Conservation (phyloP, 1,284 basidiomycete genomes). For the Phenoliferia sp. region DNA sequence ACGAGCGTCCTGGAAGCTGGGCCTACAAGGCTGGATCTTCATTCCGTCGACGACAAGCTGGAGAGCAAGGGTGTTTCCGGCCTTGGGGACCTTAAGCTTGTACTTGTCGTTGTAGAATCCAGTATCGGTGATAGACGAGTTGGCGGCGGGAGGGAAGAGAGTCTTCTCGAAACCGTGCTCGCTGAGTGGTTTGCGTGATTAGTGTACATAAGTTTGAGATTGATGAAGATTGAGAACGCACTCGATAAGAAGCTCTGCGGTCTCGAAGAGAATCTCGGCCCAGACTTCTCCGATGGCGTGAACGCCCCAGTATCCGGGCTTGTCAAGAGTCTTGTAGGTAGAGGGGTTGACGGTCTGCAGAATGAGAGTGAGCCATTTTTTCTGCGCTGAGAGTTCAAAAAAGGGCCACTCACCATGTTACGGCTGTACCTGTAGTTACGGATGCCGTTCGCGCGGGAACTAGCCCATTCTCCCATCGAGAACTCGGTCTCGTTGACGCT, state of each 20-base stretch:
- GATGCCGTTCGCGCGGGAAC: slow-evolving; percentile 71
- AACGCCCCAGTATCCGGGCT: slow-evolving; percentile 70
- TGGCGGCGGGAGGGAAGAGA: slow-evolving; percentile 68
- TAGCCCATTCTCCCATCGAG: slow-evolving; percentile 90
- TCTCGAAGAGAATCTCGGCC: slow-evolving; percentile 88
- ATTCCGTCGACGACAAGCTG: slow-evolving; percentile 87
- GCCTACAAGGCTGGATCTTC: slow-evolving; percentile 91
- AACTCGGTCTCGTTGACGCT: slow-evolving; percentile 18
- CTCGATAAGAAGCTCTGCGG: slow-evolving; percentile 64
- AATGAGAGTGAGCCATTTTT: not conserved
- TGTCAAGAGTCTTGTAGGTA: slow-evolving; percentile 93
- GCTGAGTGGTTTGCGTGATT: slow-evolving; percentile 32
- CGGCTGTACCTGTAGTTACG: slow-evolving; percentile 78
- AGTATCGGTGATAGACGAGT: slow-evolving; percentile 53
- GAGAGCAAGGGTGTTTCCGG: slow-evolving; percentile 78
- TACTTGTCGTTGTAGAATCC: slow-evolving; percentile 63
- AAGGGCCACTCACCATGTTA: slow-evolving; percentile 46
- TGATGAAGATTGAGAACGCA: not conserved
- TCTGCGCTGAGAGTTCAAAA: not conserved
- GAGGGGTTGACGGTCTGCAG: slow-evolving; percentile 70
- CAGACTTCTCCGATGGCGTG: slow-evolving; percentile 62
- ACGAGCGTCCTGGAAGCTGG: slow-evolving; percentile 77
- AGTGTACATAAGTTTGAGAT: not conserved
- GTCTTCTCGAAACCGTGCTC: slow-evolving; percentile 73
- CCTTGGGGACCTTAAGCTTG: slow-evolving; percentile 64